Evolutionary conservation across 768 basidiomycete genomes (phyloP), one percentile per base, ranked within the genome.

Genomic region (Agaricus sinodeliciosus): DNA sequence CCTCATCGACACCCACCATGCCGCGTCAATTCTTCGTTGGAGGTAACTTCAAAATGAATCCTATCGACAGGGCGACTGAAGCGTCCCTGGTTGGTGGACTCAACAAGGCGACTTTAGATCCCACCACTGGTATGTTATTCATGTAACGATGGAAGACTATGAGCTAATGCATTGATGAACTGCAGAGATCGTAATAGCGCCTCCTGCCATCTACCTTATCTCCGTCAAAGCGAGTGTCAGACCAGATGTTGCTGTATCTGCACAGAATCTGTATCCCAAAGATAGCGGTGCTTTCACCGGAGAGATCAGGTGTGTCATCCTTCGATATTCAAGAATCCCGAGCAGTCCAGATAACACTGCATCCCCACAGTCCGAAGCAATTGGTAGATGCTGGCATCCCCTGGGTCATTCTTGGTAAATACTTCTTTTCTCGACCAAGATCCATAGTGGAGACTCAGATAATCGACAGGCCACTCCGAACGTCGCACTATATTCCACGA

Each of bases 31-130:
- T 94, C 75, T 94, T 96, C 65, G 93, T 90, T 62, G 95, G 95
- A 57, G 91, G 94, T 27, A 97, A 98, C 80, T 97, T 95, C 82
- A 99, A 97, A 78, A 86, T 98, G 85, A 95, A 97, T 75, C 89
- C 89, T 26, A 73, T 74, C 54, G 79, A 84, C 35, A 74, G 74
- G 58, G 76, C 77, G 58, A 77, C 82, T 60, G 85, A 87, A 68
- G 72, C 72, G 58, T 70, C 73, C 41, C 79, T 99, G 63, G 70
- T 90, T 60, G 69, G 80, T 48, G 65, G 74, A 45, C 72, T 99
- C 49, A 96, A 96, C 73, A 69, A 81, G 3, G 91, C 92, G 48
- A 73, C 81, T 47, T 71, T 98, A 48, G 90, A 95, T 66, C 72
- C 81, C 19, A 66, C 76, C 35, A 85, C 87, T 49, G 94, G 94